Evolutionary conservation across 139 green algal species (phyloP).

Genomic region (Coelastrella sp.): DNA sequence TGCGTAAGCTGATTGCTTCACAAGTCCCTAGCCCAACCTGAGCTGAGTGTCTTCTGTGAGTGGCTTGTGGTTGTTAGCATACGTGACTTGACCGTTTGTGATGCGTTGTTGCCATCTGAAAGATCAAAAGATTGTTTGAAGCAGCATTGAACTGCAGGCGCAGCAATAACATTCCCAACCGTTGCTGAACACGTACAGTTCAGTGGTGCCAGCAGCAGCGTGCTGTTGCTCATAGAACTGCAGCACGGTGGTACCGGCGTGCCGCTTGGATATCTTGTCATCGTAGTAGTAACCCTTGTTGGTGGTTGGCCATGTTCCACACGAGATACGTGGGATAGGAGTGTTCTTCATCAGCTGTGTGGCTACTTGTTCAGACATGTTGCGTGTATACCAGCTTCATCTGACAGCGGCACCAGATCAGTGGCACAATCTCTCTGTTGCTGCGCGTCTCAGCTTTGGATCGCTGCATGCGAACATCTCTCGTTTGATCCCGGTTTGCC

Average conservation of each 20-base stretch:
- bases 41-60: neutral
- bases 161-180: neutral
- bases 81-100: neutral
- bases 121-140: neutral
- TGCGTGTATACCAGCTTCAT: no score
- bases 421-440: no score
- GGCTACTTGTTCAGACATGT: no score
- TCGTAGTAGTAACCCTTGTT: slow-evolving; percentile 13
- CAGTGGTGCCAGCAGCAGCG: neutral
- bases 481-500: no score
- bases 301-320: neutral
- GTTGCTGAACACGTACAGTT: neutral
- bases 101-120: slow-evolving; percentile 14
- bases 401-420: no score
- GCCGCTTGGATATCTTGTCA: neutral
- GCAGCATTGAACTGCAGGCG: neutral
- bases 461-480: no score
- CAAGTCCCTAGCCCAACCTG: neutral
- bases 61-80: no score
- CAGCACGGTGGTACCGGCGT: neutral
- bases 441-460: neutral
- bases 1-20: no score
- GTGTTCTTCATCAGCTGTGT: neutral
- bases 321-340: neutral
- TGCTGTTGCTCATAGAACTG: neutral